These are phyloP conservation scores for Teunomyces atbi DNA, from an alignment of 805 yeast species.

Conservation along the genomic window DNA sequence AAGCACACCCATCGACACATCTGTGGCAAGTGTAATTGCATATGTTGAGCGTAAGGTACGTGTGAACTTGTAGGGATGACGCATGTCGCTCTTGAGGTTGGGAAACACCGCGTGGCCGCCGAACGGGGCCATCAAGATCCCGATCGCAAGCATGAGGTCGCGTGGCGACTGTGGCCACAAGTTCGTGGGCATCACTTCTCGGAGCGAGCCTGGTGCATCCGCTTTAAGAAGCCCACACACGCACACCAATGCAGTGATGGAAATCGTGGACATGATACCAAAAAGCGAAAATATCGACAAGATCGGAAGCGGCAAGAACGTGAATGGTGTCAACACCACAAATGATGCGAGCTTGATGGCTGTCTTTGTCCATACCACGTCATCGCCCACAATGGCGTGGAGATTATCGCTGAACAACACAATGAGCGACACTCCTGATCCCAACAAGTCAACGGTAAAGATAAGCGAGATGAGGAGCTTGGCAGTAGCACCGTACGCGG, in stretches of 20 bases:
- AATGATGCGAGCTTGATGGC: conserved; percentile 68
- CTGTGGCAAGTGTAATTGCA: conserved; percentile 55
- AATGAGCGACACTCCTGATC: conserved; percentile 59
- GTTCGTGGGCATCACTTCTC: conserved; percentile 43
- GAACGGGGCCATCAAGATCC: conserved; percentile 73
- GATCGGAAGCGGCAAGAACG: conserved; percentile 56
- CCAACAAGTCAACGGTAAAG: conserved; percentile 57
- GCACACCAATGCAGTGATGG: conserved; percentile 46
- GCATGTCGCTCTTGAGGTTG: conserved; percentile 70
- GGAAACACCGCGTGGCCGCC: conserved; percentile 87
- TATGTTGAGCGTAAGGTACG: conserved; percentile 55
- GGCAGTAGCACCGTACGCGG: conserved; percentile 48
- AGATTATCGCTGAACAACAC: conserved; percentile 63
- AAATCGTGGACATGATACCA: conserved; percentile 56
- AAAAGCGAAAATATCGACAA: conserved; percentile 53
- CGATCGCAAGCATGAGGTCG: conserved; percentile 50
- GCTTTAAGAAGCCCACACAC: conserved; percentile 44
- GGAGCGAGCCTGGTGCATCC: conserved; percentile 54
- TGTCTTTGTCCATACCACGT: conserved; percentile 35
- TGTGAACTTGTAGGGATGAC: conserved; percentile 63
- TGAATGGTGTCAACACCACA: conserved; percentile 73
- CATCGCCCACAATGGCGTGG: conserved; percentile 40
- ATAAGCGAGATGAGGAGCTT: conserved; percentile 65
- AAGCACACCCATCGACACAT: conserved; percentile 57
- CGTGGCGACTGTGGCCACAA: conserved; percentile 31